Base-by-base conservation (phyloP, 768 basidiomycete species). In the Leccinellum luteum region DNA sequence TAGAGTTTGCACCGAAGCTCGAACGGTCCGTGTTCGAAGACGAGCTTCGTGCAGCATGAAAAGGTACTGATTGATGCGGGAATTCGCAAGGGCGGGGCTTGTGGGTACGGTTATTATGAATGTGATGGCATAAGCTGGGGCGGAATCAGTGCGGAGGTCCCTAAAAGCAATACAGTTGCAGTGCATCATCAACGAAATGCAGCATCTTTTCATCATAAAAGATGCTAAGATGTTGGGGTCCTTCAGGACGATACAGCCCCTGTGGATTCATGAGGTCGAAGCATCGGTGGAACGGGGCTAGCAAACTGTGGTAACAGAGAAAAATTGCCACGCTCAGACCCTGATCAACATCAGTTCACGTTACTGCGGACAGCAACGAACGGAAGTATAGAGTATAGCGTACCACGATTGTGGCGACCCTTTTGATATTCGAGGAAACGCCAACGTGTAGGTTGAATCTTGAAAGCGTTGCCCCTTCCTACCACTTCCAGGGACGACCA, bases 131-230 rank as follows among this genome's bases (percentile, higher is more conserved):
- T 14, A 52, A 54, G 54, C 53, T 53, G 34, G 23, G 35, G 45
- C 45, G 14, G 27, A 54, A 6, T 30, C 54, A 12, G 32, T 30
- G 60, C 38, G 34, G 48, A 34, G 48, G 55, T 35, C 32, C 7
- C 13, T 12, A n/a, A 27, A n/a, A 54, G 66, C 66, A 44, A 44
- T 68, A 54, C 32, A 32, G 21, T 51, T 55, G 66, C 58, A 34
- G 47, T 56, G 56, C 31, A 15, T 1, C 44, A 56, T 59, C 53
- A 55, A 28, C 44, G 31, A 41, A 28, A 32, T 19, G 44, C 19
- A 38, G 49, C 9, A 50, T 52, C 56, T 54, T 48, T 50, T 25
- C 57, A 56, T 10, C 27, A 21, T 28, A 47, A 53, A 48, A 45
- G 48, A 60, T 59, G 58, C n/a, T 30, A 48, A 54, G 32, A 58